Evolutionary conservation across 2,329 filamentous ascomycete species (phyloP).

Genomic region (Ophiocordyceps australis): DNA sequence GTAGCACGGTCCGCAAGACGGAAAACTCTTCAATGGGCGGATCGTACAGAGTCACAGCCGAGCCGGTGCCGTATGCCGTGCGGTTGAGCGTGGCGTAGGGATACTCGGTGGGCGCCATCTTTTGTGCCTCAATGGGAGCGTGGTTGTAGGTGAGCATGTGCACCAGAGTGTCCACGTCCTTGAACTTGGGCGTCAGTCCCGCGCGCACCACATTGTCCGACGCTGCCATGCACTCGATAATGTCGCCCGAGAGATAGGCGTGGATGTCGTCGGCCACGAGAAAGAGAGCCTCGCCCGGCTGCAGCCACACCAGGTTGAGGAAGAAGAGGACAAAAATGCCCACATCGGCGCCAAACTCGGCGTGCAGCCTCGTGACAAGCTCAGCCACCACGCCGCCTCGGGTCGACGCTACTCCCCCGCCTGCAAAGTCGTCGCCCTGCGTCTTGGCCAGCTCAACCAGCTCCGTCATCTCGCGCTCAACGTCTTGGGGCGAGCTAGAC

Average conservation of each 20-base stretch:
- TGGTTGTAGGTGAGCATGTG: conserved; percentile 91
- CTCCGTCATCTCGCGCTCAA: conserved; percentile 36
- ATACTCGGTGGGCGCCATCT: conserved; percentile 75
- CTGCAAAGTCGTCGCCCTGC: conserved; percentile 57
- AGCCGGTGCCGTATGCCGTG: conserved; percentile 62
- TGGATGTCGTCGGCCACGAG: conserved; percentile 94
- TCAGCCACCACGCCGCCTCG: conserved; percentile 54
- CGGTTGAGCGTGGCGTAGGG: conserved; percentile 71
- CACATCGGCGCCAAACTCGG: conserved; percentile 76
- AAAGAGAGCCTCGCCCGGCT: conserved; percentile 87
- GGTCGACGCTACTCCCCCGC: conserved; percentile 48
- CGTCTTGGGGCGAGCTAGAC: conserved; percentile 48
- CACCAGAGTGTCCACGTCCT: conserved; percentile 79
- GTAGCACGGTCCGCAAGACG: conserved; percentile 66
- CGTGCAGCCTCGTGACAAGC: conserved; percentile 59
- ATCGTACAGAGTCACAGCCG: conserved; percentile 63
- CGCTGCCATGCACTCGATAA: conserved; percentile 97
- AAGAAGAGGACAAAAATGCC: conserved; percentile 94
- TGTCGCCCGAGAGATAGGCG: conserved; percentile 82
- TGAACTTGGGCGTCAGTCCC: conserved; percentile 96
- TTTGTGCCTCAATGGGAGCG: conserved; percentile 85
- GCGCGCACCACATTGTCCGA: conserved; percentile 98
- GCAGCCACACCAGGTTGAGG: conserved; percentile 81
- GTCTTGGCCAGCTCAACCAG: conserved; percentile 54
- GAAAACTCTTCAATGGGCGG: conserved; percentile 94